phyloP scores from a whole-genome alignment of 768 basidiomycete species.

The Tylopilus sp. region DNA sequence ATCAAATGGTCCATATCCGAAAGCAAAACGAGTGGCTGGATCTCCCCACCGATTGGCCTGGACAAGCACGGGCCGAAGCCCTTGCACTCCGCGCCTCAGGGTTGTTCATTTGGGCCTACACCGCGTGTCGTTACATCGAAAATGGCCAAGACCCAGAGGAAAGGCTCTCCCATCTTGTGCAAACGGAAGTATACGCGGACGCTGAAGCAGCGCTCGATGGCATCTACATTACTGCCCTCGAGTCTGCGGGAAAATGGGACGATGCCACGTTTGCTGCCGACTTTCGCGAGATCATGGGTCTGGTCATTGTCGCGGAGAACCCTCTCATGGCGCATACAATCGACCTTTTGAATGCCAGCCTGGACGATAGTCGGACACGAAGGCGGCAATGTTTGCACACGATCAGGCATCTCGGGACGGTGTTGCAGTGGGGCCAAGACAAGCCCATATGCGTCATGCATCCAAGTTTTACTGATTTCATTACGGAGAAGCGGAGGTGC shows the following conservation, averaged over 20 bases:
- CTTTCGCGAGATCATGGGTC: conserved; percentile 31
- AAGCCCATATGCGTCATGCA: conserved; percentile 31
- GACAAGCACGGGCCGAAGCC: conserved; percentile 12
- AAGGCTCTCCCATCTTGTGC: conserved; percentile 24
- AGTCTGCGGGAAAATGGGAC: conserved; percentile 29
- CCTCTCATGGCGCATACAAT: conserved; percentile 25
- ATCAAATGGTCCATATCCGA: conserved; percentile 26
- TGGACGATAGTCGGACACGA: conserved; percentile 9
- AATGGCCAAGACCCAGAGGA: conserved; percentile 30
- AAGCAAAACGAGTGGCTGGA: conserved; percentile 25
- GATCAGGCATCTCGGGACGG: conserved; percentile 23
- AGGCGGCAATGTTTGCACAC: conserved; percentile 30
- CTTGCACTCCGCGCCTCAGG: conserved; percentile 29
- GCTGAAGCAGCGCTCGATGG: conserved; percentile 28
- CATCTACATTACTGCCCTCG: conserved; percentile 31
- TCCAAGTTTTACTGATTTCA: conserved; percentile 34
- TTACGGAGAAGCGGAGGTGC: conserved; percentile 30
- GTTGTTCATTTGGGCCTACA: conserved; percentile 33
- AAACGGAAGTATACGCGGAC: conserved; percentile 17
- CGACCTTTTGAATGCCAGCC: conserved; percentile 24
- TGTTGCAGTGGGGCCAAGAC: conserved; percentile 27
- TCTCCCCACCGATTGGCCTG: conserved; percentile 31
- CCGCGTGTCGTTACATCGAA: conserved; percentile 32
- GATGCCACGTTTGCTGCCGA: conserved; percentile 27
- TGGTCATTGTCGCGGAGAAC: conserved; percentile 28